Base-by-base conservation (phyloP, 306 rosid genomes). In the Castanea sativa region DNA sequence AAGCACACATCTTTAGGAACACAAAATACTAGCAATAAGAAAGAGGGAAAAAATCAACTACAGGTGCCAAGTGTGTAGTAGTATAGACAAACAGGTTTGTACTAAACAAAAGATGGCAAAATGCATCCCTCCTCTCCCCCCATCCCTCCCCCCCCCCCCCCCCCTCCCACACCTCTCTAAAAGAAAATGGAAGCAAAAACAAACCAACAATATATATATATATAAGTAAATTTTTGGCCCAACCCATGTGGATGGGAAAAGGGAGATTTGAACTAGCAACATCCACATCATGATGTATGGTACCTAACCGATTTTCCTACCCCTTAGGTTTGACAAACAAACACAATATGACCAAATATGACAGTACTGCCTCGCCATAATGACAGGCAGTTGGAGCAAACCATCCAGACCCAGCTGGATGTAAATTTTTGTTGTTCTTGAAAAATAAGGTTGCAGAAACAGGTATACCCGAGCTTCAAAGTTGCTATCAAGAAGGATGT, bases 391-490 rank as follows among this genome's bases (percentile, higher is more conserved):
- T 45, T 23, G 59, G 35, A 11, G 81, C 38, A 41, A 71, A 81
- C 71, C 38, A 61, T 71, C 53, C 19, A 55, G 69, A 41, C 30
- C 51, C 75, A 81, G 43, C 5, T 35, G 68, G 79, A 52, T 32
- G 67, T n/a, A 41, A 32, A 52, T 69, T 58, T n/a, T 12, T 73
- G 61, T 20, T 15, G 35, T 55, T 4, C 60, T 56, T 45, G 75
- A 69, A 60, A 71, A 61, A 51, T 51, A 32, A 73, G 56, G 84
- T 77, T 78, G 56, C 55, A 58, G 55, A 73, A 69, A 80, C 25
- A 18, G 79, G 76, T 90, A 57, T 90, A 93, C 98, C 84, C 68
- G 98, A 83, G 99, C 96, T 84, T 96, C 98, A 75, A 90, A 93
- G 81, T 93, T 91, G 80, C 52, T 78, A 77, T 96, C 92, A 57